Conservation (phyloP, 257 asterid species). For the Przewalskia tangutica region DNA sequence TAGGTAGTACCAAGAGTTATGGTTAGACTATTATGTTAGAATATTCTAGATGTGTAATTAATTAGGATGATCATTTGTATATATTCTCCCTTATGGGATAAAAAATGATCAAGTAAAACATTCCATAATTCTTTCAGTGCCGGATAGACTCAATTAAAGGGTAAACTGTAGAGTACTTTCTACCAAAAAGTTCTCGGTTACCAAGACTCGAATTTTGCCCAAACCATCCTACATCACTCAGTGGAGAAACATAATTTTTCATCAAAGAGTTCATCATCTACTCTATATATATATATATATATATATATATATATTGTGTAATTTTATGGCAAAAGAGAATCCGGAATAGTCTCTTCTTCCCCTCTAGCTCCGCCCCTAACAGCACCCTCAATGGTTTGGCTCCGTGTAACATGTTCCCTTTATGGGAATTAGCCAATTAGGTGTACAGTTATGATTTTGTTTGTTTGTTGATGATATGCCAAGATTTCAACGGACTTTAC, state of each 20-base stretch:
- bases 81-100: too few species aligned
- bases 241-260: neutral
- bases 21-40: too few species aligned
- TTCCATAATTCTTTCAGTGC: too few species aligned
- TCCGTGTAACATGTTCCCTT: neutral
- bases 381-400: neutral
- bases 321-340: too few species aligned
- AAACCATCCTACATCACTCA: neutral
- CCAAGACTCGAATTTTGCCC: neutral
- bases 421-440: neutral
- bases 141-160: neutral
- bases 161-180: neutral
- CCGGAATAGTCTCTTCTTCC: too few species aligned
- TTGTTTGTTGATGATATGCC: neutral
- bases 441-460: neutral
- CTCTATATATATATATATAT: too few species aligned
- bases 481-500: neutral
- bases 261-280: neutral
- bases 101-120: too few species aligned
- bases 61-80: too few species aligned
- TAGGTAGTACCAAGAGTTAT: too few species aligned
- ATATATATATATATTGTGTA: too few species aligned
- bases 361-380: neutral
- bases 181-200: neutral
- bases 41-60: too few species aligned